Evolutionary conservation across 306 rosid genomes (phyloP), one percentile per base, ranked within the genome.

Genomic region (Quercus engelmannii): DNA sequence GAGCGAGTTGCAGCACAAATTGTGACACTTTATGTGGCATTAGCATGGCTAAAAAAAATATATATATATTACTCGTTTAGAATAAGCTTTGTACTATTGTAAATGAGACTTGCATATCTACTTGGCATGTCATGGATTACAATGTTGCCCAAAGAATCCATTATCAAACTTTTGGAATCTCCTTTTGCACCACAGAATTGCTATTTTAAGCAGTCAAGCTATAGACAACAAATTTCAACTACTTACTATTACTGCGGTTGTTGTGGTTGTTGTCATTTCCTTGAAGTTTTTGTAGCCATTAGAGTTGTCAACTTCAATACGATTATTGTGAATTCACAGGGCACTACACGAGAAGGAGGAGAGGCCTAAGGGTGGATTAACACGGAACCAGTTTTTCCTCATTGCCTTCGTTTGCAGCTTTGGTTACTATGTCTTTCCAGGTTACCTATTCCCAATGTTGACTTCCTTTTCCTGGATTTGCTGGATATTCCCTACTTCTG

Each of bases 381-480:
- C 91, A 14, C 70, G 98, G 55, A 88, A 83, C 30, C 94, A 90
- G 63, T 93, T 91, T 86, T 93, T 93, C 85, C 92, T 93, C 14
- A 51, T 90, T 33, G 86, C 97, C 51, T 90, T 91, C 72, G 56
- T 74, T 21, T 91, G 97, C 77, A 86, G 97, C 76, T 93, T 93
- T 72, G 93, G 89, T 31, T 93, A 93, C 38, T 93, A 91, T 71
- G 93, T 88, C 68, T 77, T 91, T 35, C 97, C 97, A 14, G 97
- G 98, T 38, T 91, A 91, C 83, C 78, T 93, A 69, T 88, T 93
- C 81, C 86, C 97, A 51, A 86, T 89, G 92, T 80, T 93, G 73
- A 83, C 93, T 12, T 93, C 93, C 63, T 58, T 91, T 69, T 93
- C 94, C 4, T 88, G 94, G 97, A 49, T 93, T 14, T 93, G 97